phyloP scores from a whole-genome alignment of 2,329 filamentous ascomycete species.

The Ophiosphaerella korrae region DNA sequence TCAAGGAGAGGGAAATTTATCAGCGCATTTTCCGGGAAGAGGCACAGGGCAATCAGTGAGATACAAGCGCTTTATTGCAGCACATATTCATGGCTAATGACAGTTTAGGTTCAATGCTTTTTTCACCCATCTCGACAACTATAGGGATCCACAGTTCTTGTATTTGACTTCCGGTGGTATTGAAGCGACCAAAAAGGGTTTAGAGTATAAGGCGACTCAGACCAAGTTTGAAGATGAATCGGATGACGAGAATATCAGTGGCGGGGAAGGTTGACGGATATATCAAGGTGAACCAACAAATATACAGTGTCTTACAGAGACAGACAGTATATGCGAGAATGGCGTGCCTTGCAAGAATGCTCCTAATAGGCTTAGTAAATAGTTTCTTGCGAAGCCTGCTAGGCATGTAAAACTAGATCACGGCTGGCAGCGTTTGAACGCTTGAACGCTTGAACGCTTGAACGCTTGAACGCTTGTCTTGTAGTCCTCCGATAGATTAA shows the following conservation, averaged over 20 bases:
- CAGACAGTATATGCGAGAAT: no score
- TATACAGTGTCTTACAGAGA: no score
- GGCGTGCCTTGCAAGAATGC: no score
- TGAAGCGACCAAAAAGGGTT: slow-evolving; percentile 46
- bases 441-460: no score
- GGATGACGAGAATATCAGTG: slow-evolving; percentile 43
- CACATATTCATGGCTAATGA: slow-evolving; percentile 16
- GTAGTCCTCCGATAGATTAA: no score
- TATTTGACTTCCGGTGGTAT: slow-evolving; percentile 57
- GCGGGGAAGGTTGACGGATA: slow-evolving; percentile 34
- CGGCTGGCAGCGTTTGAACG: no score
- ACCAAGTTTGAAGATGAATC: slow-evolving; percentile 40
- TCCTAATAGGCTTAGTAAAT: no score
- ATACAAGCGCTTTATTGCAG: slow-evolving; percentile 24
- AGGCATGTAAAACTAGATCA: no score
- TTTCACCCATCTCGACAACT: slow-evolving; percentile 58
- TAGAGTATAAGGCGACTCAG: slow-evolving; percentile 34
- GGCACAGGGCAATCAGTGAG: slow-evolving; percentile 83
- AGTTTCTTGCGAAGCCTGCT: no score
- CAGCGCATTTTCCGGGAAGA: slow-evolving; percentile 88
- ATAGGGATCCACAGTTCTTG: slow-evolving; percentile 55
- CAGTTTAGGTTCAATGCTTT: slow-evolving; percentile 51
- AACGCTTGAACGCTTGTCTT: no score
- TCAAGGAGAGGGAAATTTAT: slow-evolving; percentile 93
- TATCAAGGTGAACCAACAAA: no score